Evolutionary conservation across 805 yeast genomes (phyloP), one percentile per base, ranked within the genome.

Genomic region (Kockiozyma suomiensis): DNA sequence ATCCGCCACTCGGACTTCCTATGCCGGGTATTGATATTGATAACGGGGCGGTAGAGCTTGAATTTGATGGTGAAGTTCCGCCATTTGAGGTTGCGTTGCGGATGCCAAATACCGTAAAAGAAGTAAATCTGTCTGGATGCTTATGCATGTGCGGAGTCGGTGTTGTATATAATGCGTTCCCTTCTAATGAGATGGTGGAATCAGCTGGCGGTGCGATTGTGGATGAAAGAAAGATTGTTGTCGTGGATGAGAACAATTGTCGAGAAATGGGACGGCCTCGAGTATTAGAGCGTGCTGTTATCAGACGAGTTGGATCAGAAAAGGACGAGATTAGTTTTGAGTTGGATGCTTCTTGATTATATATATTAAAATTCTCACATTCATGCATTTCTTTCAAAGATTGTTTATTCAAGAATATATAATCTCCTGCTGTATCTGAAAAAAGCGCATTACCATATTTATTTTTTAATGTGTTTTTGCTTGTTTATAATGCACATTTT

Each of bases 171-270:
- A 3, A 25, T 19, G 7, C 54, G 25, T 13, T 1, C 3, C 25
- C 19, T 2, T 10, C 28, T n/a, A n/a, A n/a, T n/a, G n/a, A n/a
- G n/a, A n/a, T n/a, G n/a, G n/a, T n/a, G n/a, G n/a, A n/a, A n/a
- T n/a, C n/a, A n/a, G n/a, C n/a, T n/a, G n/a, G n/a, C 4, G 30
- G 8, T 13, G 6, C 26, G 5, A 4, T 21, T 6, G 30, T 2
- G 19, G n/a, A 40, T 5, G 23, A 17, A 5, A 19, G 28, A 13
- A 19, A 25, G 38, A 40, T 50, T n/a, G 21, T 40, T 6, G 15
- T 51, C 10, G 55, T 51, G 8, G 55, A 51, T 21, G 55, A 51
- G 28, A 51, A 51, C n/a, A 28, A 12, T 3, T 51, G 55, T 21
- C 7, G n/a, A 3, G 23, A 42, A 15, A 12, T 17, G 4, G 48